phyloP scores from a whole-genome alignment of 2,329 filamentous ascomycete genomes.

The Fusarium equiseti region DNA sequence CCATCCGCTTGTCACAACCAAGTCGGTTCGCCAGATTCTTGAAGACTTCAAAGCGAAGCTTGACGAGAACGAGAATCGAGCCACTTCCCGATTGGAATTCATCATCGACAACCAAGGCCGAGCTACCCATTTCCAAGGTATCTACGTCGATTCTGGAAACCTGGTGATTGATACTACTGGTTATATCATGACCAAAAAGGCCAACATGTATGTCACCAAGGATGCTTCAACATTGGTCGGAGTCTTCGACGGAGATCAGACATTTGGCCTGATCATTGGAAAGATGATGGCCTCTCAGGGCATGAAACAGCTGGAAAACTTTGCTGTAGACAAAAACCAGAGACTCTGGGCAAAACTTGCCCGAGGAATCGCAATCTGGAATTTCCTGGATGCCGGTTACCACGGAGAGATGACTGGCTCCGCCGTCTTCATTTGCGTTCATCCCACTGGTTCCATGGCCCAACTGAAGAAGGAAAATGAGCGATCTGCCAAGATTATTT shows the following conservation, averaged over 20 bases:
- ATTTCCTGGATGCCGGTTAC: conserved; percentile 40
- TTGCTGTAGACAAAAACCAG: conserved; percentile 40
- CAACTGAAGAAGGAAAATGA: not conserved
- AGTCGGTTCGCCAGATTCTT: not conserved
- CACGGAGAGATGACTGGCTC: conserved; percentile 31
- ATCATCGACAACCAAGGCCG: not conserved
- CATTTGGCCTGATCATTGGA: conserved; percentile 25
- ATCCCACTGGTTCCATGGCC: conserved; percentile 40
- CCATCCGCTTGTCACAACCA: not conserved
- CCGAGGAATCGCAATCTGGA: conserved; percentile 46
- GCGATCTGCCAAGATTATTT: not conserved
- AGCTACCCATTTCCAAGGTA: not conserved
- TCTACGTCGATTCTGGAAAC: not conserved
- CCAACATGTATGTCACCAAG: not conserved
- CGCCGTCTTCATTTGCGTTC: conserved; percentile 43
- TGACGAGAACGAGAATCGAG: not conserved
- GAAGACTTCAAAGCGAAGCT: not conserved
- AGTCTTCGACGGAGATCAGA: conserved; percentile 19
- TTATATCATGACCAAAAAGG: not conserved
- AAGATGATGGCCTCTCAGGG: conserved; percentile 39
- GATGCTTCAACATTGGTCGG: not conserved
- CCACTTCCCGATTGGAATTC: not conserved
- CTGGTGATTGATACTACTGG: not conserved
- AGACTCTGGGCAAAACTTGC: conserved; percentile 43
- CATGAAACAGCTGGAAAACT: conserved; percentile 35